Conservation (phyloP, 345 rosid species). For the Bruguiera sexangula region DNA sequence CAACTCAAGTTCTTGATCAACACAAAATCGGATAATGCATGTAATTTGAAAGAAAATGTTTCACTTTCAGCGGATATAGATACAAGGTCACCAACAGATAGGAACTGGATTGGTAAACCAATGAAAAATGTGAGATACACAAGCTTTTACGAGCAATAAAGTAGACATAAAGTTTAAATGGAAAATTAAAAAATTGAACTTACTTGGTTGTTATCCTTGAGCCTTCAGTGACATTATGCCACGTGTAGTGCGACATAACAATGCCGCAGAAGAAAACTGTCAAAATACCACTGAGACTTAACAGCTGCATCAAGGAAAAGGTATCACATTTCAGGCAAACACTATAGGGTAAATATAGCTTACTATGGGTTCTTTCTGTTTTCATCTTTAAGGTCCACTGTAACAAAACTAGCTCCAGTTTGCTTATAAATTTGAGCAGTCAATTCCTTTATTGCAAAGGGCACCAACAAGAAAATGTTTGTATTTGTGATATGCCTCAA, state of each 20-base stretch:
- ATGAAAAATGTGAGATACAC: too few relatives aligned
- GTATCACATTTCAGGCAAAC: neutral
- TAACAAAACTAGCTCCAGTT: too few relatives aligned
- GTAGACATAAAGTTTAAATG: neutral
- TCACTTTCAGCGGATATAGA: too few relatives aligned
- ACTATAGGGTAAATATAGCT: neutral
- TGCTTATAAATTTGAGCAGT: too few relatives aligned
- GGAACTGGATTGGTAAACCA: too few relatives aligned
- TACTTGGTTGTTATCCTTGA: conserved; percentile 69
- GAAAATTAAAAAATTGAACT: conserved; percentile 11
- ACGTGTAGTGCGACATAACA: conserved; percentile 68
- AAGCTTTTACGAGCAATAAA: neutral
- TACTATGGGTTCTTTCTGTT: neutral
- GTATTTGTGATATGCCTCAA: too few relatives aligned
- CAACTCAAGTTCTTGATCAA: neutral
- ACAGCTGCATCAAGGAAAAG: conserved; percentile 40
- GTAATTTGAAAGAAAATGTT: neutral
- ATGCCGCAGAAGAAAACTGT: conserved; percentile 71
- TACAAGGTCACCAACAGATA: too few relatives aligned
- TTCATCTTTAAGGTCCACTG: too few relatives aligned
- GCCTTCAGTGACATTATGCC: conserved; percentile 73
- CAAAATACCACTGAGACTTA: conserved; percentile 63
- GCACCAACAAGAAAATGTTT: too few relatives aligned
- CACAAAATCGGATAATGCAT: neutral
- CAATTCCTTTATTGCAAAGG: too few relatives aligned